Conservation (phyloP, 768 basidiomycete species). For the Cubamyces lactineus region DNA sequence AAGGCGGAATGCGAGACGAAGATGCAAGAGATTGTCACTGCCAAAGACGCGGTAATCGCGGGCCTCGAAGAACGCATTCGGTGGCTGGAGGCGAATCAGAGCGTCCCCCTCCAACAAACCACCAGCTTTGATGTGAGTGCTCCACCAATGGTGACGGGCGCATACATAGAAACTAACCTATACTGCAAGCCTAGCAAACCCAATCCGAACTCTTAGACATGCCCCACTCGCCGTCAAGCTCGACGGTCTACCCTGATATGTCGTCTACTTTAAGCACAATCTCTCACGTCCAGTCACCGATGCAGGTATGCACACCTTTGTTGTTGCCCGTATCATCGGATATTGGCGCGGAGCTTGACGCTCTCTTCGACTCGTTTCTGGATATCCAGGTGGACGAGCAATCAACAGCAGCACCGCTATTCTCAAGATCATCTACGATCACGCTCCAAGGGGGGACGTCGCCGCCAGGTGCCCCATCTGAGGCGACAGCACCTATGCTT, state of each 20-base stretch:
- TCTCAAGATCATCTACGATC: background rate
- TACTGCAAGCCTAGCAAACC: conserved; percentile 9
- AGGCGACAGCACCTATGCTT: background rate
- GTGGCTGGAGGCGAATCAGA: background rate
- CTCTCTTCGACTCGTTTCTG: background rate
- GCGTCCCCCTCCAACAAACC: background rate
- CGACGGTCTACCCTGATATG: background rate
- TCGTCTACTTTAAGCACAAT: conserved; percentile 5
- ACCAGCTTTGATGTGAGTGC: background rate
- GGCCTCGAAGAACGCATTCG: background rate
- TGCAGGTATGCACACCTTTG: conserved; percentile 17
- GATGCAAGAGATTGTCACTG: background rate
- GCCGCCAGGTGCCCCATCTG: background rate
- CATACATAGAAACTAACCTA: background rate
- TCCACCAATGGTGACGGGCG: no score
- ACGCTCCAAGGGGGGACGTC: background rate
- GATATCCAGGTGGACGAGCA: conserved; percentile 3
- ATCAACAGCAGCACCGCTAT: background rate
- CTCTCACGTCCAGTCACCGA: background rate
- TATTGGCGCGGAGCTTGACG: background rate
- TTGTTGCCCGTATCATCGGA: background rate
- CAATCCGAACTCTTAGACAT: background rate
- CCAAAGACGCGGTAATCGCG: background rate
- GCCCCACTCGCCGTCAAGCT: background rate
- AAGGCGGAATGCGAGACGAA: background rate